Evolutionary conservation across 768 basidiomycete genomes (phyloP), one percentile per base, ranked within the genome.

Genomic region (Phlegmacium glaucopus): DNA sequence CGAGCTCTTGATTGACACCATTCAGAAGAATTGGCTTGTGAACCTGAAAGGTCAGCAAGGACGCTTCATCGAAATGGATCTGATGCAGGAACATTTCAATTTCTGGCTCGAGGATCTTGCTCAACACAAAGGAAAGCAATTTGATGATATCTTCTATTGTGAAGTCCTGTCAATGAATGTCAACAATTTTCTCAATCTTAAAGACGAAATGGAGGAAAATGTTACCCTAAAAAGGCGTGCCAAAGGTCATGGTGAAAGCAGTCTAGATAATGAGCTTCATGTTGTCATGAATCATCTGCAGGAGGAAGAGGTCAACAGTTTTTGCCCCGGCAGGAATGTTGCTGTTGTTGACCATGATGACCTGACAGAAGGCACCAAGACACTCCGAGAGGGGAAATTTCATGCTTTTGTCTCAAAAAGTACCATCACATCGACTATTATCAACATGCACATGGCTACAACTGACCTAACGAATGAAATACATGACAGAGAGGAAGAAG

Each of bases 31-130:
- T 43, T 66, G 64, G 64, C 52, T 68, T 7, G 62, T 66, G 28
- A 63, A 63, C 29, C 40, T 56, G n/a, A 56, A 53, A 29, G 62
- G 63, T 10, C 27, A 52, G 9, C 39, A 53, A 1, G 54, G 54
- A 1, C 40, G 37, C 3, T 67, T 60, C 49, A 55, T 59, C 28
- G 60, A 67, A 41, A 45, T 59, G 34, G 64, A 67, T 32, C 45
- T 67, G n/a, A 28, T 67, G 46, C 64, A 67, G 45, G 62, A 65
- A 43, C 56, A 62, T 32, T 49, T 49, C 28, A 67, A 63, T 44
- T 62, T 64, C 44, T 64, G 61, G 58, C 47, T 61, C 12, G 53
- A 61, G 50, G 57, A 61, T 39, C 47, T 51, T n/a, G 59, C 48
- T 1, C 56, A 58, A 27, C 54, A 58, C 32, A 60, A 60, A 45